Conservation (phyloP, 208 protist genomes). For the Trichomonas vaginalis region DNA sequence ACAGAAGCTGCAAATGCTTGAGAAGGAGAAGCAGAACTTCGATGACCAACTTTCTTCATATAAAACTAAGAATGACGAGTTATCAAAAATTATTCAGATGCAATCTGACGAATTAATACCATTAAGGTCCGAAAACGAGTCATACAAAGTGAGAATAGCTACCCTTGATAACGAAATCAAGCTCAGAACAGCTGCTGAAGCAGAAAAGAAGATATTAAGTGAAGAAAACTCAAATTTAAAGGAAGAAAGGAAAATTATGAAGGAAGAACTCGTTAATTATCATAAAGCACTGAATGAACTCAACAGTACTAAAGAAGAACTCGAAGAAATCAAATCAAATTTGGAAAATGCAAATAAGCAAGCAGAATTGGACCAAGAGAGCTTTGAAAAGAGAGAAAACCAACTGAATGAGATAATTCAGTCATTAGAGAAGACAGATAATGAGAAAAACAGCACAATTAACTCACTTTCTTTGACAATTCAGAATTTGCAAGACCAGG, state of each 20-base stretch:
- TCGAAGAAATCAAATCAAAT: neutral
- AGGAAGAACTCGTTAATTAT: neutral
- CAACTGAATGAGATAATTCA: neutral
- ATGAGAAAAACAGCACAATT: neutral
- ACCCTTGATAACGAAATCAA: neutral
- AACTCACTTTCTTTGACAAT: neutral
- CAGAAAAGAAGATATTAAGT: neutral
- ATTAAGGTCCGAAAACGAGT: neutral
- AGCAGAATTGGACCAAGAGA: neutral
- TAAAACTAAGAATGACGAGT: neutral
- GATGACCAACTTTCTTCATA: neutral
- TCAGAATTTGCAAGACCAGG: neutral
- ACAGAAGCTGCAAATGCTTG: neutral
- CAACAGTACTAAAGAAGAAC: neutral
- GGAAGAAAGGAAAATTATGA: neutral
- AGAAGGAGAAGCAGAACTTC: neutral
- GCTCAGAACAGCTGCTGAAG: neutral
- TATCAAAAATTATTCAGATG: neutral
- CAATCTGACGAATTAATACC: neutral
- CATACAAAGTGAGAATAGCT: neutral
- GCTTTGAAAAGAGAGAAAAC: neutral
- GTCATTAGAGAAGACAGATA: neutral
- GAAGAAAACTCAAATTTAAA: neutral
- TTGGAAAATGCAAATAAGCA: neutral
- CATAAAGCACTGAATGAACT: neutral